Percentiles rank a stretch among this genome's conserved stretches.
These are phyloP conservation scores for Termitomyces sp. DNA, from an alignment of 768 basidiomycete genomes.

Conservation along the genomic window DNA sequence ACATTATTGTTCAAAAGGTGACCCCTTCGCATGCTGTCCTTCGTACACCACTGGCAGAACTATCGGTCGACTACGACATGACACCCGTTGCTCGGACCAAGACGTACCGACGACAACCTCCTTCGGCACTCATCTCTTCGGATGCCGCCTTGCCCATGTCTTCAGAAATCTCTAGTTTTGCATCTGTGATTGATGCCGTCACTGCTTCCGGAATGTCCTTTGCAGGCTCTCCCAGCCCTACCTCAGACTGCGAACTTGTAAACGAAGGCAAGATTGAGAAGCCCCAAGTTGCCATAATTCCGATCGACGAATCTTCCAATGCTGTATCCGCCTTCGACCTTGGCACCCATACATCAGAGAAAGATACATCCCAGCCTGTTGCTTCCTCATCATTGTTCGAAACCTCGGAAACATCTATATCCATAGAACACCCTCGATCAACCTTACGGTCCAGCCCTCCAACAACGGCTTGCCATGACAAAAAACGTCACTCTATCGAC, in stretches of 20 bases:
- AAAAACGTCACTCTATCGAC: constrained; percentile 37
- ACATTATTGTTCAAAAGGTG: background rate
- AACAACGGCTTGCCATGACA: constrained; percentile 16
- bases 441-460: constrained; percentile 21
- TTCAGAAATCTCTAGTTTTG: constrained; percentile 6
- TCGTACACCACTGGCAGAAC: constrained; percentile 33
- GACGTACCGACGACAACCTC: constrained; percentile 18
- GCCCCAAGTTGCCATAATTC: constrained; percentile 8
- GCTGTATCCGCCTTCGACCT: constrained; percentile 22
- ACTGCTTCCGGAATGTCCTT: constrained; percentile 16
- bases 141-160: constrained; percentile 6
- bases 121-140: constrained; percentile 17
- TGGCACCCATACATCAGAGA: constrained; percentile 16
- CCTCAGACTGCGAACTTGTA: background rate
- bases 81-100: constrained; percentile 31
- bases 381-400: constrained; percentile 15
- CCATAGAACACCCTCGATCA: constrained; percentile 18
- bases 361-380: constrained; percentile 19
- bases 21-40: constrained; percentile 18
- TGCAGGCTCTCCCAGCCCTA: constrained; percentile 5
- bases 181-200: constrained; percentile 15
- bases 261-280: background rate
- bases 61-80: constrained; percentile 24
- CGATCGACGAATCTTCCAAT: constrained; percentile 15
- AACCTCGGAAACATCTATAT: constrained; percentile 15